Evolutionary conservation across 768 basidiomycete genomes (phyloP).

Genomic region (Suillus occidentalis): DNA sequence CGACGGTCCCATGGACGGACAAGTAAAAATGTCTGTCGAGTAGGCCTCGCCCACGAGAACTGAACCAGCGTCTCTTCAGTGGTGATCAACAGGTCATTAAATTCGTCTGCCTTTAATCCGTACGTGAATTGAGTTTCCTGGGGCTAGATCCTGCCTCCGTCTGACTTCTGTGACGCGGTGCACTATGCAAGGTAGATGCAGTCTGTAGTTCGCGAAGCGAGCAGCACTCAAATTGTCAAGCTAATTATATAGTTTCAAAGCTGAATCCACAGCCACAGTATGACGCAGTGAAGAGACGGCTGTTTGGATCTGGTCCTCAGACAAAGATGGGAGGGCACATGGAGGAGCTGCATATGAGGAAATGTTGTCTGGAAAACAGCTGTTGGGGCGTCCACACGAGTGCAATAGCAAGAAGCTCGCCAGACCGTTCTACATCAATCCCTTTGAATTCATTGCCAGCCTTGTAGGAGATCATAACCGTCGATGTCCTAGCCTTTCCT

Average conservation of each 20-base stretch:
- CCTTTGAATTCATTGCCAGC: too few species aligned
- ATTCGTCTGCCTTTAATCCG: background rate
- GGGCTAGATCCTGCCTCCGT: background rate
- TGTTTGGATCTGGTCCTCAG: background rate
- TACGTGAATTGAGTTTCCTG: background rate
- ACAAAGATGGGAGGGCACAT: background rate
- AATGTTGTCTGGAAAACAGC: constrained; percentile 5
- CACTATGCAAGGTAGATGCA: background rate
- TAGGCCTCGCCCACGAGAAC: background rate
- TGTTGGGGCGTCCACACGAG: background rate
- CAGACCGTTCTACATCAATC: background rate
- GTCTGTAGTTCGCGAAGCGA: background rate
- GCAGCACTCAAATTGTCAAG: background rate
- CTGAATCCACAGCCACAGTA: background rate
- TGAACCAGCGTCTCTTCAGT: background rate
- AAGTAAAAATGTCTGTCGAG: background rate
- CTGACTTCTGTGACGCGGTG: background rate
- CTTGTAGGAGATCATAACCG: too few species aligned
- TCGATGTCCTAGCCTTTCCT: too few species aligned
- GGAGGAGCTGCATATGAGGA: background rate
- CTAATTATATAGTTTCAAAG: background rate
- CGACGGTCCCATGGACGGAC: background rate
- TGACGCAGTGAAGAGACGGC: background rate
- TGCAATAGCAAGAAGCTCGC: background rate
- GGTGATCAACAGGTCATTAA: background rate